Percentiles rank a stretch among this genome's conserved stretches.
These are phyloP conservation scores for Coemansia sp. DNA, from an alignment of 192 early-diverging fungal genomes.

Conservation along the genomic window DNA sequence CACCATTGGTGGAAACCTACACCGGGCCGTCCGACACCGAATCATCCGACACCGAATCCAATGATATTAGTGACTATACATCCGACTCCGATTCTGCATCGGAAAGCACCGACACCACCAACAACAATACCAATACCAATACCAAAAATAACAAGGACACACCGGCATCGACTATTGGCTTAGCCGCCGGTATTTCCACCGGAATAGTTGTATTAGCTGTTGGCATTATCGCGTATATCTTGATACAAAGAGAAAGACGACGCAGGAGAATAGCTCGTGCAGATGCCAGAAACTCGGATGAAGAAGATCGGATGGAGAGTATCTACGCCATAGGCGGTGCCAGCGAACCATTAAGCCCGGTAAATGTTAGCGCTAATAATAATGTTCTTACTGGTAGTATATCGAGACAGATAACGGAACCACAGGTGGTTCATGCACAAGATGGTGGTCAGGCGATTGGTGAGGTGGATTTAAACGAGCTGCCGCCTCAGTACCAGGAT, in stretches of 20 bases:
- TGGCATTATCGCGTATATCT: background rate
- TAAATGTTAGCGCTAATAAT: too few species aligned
- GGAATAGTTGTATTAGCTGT: background rate
- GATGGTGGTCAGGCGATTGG: background rate
- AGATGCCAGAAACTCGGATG: background rate
- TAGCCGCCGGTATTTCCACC: background rate
- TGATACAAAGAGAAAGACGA: background rate
- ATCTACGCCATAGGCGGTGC: background rate
- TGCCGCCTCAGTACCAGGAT: background rate
- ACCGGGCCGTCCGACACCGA: background rate
- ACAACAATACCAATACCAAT: background rate
- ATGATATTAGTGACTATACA: too few species aligned
- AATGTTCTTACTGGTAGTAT: background rate
- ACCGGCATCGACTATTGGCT: background rate
- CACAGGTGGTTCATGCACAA: background rate
- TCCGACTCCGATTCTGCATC: background rate
- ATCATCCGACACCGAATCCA: background rate
- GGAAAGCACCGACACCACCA: background rate
- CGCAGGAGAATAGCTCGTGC: background rate
- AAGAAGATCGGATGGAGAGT: background rate
- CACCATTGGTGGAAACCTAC: background rate
- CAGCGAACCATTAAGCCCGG: background rate
- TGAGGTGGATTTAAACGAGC: background rate
- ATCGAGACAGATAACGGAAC: background rate
- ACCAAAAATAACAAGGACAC: background rate